These are phyloP conservation scores for Tulasnella sp. DNA, from an alignment of 768 basidiomycete genomes.

Conservation along the genomic window DNA sequence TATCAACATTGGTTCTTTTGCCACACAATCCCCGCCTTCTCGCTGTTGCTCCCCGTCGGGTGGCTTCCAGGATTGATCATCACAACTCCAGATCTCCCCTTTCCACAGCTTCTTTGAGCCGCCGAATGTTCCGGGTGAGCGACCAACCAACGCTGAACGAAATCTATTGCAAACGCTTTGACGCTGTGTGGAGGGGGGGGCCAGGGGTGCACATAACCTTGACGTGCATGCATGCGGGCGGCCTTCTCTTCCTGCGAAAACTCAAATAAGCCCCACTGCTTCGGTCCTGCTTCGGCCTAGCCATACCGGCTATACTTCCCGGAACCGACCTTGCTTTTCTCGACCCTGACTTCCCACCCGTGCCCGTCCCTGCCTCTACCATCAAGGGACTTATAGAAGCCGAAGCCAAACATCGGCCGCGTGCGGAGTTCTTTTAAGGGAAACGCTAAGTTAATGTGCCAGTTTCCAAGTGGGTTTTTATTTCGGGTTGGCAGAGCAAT, in stretches of 20 bases:
- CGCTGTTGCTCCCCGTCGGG: background rate
- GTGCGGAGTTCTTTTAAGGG: background rate
- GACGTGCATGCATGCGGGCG: background rate
- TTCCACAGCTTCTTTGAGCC: background rate
- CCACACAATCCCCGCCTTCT: background rate
- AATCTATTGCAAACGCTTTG: background rate
- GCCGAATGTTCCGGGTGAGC: background rate
- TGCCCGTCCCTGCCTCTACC: background rate
- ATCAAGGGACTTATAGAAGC: background rate
- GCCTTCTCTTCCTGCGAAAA: background rate
- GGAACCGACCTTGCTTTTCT: background rate
- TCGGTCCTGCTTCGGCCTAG: slow-evolving; percentile 6
- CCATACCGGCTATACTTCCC: background rate
- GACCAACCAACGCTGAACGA: background rate
- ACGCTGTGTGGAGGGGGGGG: background rate
- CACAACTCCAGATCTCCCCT: background rate
- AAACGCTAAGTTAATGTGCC: background rate
- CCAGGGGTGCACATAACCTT: background rate
- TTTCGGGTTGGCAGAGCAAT: background rate
- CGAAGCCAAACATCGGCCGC: background rate
- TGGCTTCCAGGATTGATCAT: background rate
- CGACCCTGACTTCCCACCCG: background rate
- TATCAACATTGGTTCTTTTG: background rate
- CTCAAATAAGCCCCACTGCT: slow-evolving; percentile 1
- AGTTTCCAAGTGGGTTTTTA: background rate